A percentile compares a stretch with the other conserved stretches of the same genome.
Evolutionary conservation across 2,329 filamentous ascomycete genomes (phyloP).

Genomic region (Microascus cirrosus): DNA sequence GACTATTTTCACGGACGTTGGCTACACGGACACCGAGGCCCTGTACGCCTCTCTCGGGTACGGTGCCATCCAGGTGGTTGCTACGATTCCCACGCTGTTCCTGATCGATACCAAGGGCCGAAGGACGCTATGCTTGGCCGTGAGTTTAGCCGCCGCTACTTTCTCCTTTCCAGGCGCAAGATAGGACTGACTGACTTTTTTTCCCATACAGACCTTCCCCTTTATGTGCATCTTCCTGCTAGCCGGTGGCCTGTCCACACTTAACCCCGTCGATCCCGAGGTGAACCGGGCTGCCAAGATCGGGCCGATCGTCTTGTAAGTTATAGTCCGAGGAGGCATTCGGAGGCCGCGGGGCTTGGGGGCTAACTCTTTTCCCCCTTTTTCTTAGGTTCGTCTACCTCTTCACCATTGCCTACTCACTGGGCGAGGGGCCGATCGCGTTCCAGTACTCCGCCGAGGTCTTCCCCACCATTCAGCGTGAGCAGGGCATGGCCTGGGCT

Average conservation of each 20-base stretch:
- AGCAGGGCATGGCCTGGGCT: slow-evolving; percentile 26
- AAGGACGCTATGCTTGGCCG: slow-evolving; percentile 11
- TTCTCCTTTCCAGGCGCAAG: neutral
- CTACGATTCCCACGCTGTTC: slow-evolving; percentile 18
- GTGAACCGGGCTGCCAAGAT: slow-evolving; percentile 12
- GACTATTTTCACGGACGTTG: slow-evolving; percentile 15
- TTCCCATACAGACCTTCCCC: slow-evolving; percentile 17
- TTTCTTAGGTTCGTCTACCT: slow-evolving; percentile 18
- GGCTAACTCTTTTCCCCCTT: neutral
- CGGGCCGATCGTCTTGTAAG: slow-evolving; percentile 17
- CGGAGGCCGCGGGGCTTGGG: too few relatives aligned
- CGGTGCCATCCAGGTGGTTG: slow-evolving; percentile 20
- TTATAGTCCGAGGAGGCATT: neutral
- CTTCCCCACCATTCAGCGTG: slow-evolving; percentile 24
- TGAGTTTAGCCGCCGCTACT: slow-evolving; percentile 5
- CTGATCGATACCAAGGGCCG: slow-evolving; percentile 14
- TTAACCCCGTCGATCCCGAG: slow-evolving; percentile 10
- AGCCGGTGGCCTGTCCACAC: slow-evolving; percentile 18
- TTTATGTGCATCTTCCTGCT: slow-evolving; percentile 20
- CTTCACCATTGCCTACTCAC: slow-evolving; percentile 22
- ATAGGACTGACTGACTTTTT: neutral
- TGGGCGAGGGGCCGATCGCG: slow-evolving; percentile 23
- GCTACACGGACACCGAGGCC: slow-evolving; percentile 15
- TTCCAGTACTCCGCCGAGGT: slow-evolving; percentile 26
- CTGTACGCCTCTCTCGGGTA: slow-evolving; percentile 20